Evolutionary conservation across 371 early-diverging fungal genomes (phyloP).

Genomic region (Apophysomyces trapeziformis): DNA sequence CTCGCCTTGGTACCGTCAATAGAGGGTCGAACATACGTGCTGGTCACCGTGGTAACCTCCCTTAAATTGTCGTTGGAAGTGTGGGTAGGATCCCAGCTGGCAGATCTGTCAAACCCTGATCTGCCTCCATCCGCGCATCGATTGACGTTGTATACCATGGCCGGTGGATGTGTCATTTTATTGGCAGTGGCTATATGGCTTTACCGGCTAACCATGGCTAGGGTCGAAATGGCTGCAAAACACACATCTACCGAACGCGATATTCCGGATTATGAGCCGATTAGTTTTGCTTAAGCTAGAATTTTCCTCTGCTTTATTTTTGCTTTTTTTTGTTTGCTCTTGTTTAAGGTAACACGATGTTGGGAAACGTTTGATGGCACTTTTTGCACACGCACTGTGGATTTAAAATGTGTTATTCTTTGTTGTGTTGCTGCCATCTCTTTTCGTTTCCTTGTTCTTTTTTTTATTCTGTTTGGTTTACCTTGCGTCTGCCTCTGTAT

Average conservation of each 20-base stretch:
- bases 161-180: slow-evolving; percentile 26
- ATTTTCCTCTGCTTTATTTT: neutral
- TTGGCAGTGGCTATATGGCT: slow-evolving; percentile 28
- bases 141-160: slow-evolving; percentile 39
- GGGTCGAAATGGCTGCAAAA: slow-evolving; percentile 13
- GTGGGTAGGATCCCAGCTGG: slow-evolving; percentile 49
- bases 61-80: slow-evolving; percentile 42
- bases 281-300: neutral
- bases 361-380: slow-evolving; percentile 45
- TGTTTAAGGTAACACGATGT: slow-evolving; percentile 34
- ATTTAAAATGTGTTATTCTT: neutral
- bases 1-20: slow-evolving; percentile 30
- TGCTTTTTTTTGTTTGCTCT: neutral
- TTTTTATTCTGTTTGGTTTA: slow-evolving; percentile 14
- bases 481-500: slow-evolving; percentile 42
- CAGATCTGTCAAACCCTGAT: slow-evolving; percentile 36
- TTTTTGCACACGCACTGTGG: slow-evolving; percentile 45
- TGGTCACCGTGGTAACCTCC: slow-evolving; percentile 30
- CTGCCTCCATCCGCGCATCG: slow-evolving; percentile 47
- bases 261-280: slow-evolving; percentile 7
- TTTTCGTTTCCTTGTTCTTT: neutral
- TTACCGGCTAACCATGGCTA: slow-evolving; percentile 30
- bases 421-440: neutral
- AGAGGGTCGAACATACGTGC: slow-evolving; percentile 22
- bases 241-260: neutral